Evolutionary conservation across 139 green algal species (phyloP).

Genomic region (Chlamydomonas sp.): DNA sequence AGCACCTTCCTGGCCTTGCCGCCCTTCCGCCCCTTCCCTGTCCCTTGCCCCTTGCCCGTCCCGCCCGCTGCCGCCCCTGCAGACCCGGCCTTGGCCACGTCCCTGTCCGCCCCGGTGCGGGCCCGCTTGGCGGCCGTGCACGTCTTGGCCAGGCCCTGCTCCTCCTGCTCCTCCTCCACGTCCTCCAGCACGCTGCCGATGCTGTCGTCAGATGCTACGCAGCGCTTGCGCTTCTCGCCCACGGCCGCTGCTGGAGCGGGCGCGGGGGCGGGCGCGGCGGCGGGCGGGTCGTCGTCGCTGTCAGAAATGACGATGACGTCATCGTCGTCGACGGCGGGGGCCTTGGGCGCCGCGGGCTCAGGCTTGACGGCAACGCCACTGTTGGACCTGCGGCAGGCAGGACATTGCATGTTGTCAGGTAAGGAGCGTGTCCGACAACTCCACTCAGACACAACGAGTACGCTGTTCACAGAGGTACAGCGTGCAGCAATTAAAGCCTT

Average conservation of each 20-base stretch:
- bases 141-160: not conserved
- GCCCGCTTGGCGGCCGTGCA: not conserved
- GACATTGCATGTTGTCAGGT: too few relatives aligned
- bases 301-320: conserved; percentile 39
- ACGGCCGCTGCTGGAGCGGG: too few relatives aligned
- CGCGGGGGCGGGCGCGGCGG: too few relatives aligned
- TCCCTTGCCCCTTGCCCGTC: not conserved
- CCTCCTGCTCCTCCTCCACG: not conserved
- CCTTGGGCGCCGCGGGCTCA: conserved; percentile 1
- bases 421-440: too few relatives aligned
- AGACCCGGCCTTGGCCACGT: not conserved
- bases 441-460: too few relatives aligned
- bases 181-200: not conserved
- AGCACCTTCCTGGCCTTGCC: not conserved
- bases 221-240: too few relatives aligned
- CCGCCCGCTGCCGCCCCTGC: too few relatives aligned
- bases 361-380: not conserved
- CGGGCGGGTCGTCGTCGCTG: conserved; percentile 2
- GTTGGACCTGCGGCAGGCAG: too few relatives aligned
- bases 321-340: not conserved
- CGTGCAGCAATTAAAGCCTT: too few relatives aligned
- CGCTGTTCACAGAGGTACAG: too few relatives aligned
- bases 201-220: not conserved
- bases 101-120: not conserved
- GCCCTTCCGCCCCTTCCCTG: not conserved